phyloP scores from a whole-genome alignment of 257 asterid genomes.

The Fraxinus excelsior region DNA sequence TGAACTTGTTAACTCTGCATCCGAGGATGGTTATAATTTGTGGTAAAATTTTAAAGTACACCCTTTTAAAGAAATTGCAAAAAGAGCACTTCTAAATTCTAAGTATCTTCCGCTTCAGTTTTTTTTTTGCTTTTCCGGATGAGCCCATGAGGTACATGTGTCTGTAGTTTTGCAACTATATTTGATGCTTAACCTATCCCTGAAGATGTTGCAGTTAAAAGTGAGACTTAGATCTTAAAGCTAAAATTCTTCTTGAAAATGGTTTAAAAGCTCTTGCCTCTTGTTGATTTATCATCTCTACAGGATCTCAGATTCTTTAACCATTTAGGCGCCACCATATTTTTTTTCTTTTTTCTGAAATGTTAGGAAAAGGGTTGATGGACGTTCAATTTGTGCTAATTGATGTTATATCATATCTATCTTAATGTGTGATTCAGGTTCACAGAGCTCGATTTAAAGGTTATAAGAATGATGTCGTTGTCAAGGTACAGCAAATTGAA shows the following conservation, averaged over 20 bases:
- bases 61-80: not conserved
- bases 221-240: not conserved
- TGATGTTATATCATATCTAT: not conserved
- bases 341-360: not conserved
- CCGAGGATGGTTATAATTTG: not conserved
- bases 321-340: conserved; percentile 2
- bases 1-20: not conserved
- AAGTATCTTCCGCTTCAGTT: not conserved
- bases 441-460: conserved; percentile 89
- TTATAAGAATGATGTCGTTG: conserved; percentile 79
- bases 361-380: conserved; percentile 1
- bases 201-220: not conserved
- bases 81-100: not conserved
- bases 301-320: conserved; percentile 10
- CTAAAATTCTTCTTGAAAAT: conserved; percentile 18
- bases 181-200: conserved; percentile 15
- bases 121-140: conserved; percentile 4
- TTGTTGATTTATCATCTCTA: conserved; percentile 2
- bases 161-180: conserved; percentile 11
- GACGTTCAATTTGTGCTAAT: not conserved
- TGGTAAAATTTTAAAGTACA: not conserved
- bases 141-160: not conserved
- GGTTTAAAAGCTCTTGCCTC: conserved; percentile 12
- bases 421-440: conserved; percentile 55
- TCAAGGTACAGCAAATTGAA: conserved; percentile 61